Conservation (phyloP, 164 flowering plant genomes). For the Chimonanthus praecox region DNA sequence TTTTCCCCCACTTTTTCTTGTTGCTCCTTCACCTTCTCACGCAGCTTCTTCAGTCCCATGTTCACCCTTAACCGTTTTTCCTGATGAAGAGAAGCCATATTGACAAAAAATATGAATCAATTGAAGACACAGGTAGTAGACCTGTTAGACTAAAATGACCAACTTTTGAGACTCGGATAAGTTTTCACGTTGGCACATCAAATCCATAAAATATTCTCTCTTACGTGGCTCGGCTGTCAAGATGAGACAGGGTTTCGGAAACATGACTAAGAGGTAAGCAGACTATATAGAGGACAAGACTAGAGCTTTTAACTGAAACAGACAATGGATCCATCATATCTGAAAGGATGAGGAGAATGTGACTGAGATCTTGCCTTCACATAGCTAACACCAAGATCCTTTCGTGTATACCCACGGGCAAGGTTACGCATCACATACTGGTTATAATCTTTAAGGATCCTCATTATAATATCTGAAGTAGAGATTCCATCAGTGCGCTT, state of each 20-base stretch:
- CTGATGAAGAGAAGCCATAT: conserved; percentile 27
- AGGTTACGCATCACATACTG: conserved; percentile 94
- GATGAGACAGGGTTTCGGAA: too few relatives aligned
- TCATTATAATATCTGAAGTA: conserved; percentile 82
- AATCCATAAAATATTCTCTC: too few relatives aligned
- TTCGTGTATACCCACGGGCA: conserved; percentile 89
- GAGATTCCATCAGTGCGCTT: conserved; percentile 80
- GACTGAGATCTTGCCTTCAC: conserved; percentile 56
- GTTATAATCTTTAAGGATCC: conserved; percentile 94
- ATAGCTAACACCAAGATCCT: conserved; percentile 91
- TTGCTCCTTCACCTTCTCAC: conserved; percentile 88
- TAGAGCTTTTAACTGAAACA: too few relatives aligned
- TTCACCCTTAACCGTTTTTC: conserved; percentile 91
- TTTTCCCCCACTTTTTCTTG: conserved; percentile 68
- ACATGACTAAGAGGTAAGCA: too few relatives aligned
- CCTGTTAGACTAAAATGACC: too few relatives aligned
- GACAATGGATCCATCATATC: background rate
- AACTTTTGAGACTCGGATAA: too few relatives aligned
- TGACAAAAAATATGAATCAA: background rate
- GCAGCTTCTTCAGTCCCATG: conserved; percentile 76
- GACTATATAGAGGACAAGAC: too few relatives aligned
- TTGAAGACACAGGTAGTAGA: too few relatives aligned
- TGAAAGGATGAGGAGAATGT: background rate
- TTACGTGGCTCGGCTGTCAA: too few relatives aligned
- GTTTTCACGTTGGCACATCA: too few relatives aligned